Evolutionary conservation across 176 grass and related monocot species (phyloP), one percentile per base, ranked within the genome.

Genomic region (Eremochloa ophiuroides): DNA sequence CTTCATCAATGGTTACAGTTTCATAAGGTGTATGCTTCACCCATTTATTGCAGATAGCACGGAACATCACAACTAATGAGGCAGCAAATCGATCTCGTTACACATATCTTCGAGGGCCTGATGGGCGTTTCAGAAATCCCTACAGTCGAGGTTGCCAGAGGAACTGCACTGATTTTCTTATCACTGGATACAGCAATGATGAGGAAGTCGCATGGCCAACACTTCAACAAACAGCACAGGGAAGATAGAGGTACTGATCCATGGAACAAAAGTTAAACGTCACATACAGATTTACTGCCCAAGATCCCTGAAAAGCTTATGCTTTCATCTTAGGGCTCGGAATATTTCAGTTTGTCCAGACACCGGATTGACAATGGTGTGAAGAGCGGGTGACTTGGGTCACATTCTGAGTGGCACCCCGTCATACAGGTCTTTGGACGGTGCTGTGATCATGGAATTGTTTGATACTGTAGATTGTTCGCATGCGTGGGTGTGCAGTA

Each of bases 51-150:
- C 85, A 99, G 96, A 90, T 99, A 81, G 82, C 91, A 69, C 77
- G 35, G 72, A 99, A 99, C 81, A 59, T 99, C 62, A 95, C 96
- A 68, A 95, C 93, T 30, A 99, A 99, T 26, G 96, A 99, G 83
- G 73, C 59, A 48, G 93, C 88, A 55, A 99, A 99, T 44, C 77
- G 83, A 43, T 83, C 77, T 56, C 92, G 93, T 16, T 99, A 98
- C 23, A 56, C 92, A 1, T 98, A 98, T 86, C 95, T 98, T 60
- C 84, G 75, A 29, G 95, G 88, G 43, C 84, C 84, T 63, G 90
- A 98, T 18, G 95, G 95, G 9, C 92, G 72, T 33, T 98, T 98
- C 89, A 84, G 93, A 58, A 93, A 99, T 90, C 93, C 96, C 66
- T 99, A 95, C 75, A 87, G 88, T 83, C 84, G 78, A 74, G 91